Base-by-base conservation (phyloP, 352 stramenopile species). In the Phytophthora pisi region DNA sequence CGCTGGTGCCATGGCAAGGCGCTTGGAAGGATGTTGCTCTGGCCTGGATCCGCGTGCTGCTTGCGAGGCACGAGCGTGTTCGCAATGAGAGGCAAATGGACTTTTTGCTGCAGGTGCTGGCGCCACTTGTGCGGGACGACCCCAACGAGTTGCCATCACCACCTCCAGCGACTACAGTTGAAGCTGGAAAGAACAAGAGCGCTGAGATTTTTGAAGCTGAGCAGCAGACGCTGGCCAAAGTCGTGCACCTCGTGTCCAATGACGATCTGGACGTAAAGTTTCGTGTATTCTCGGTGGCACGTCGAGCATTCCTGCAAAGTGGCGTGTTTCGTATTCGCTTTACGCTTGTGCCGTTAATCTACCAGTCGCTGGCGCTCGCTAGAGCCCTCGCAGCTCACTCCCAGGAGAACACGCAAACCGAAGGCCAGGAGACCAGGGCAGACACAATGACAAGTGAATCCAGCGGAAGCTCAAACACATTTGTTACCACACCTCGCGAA, bases 291-390 rank as follows among this genome's bases (percentile, higher is more conserved):
- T 74, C 74, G 3, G 57, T 85, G 13, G 90, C 90, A 3, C 75
- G 90, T n/a, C 86, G 82, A 9, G 68, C 79, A 18, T 93, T 97
- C 53, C 73, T 88, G 2, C 78, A 96, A 66, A 96, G 96, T 38
- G 93, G 96, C 6, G 77, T 94, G 18, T 86, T 85, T 20, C 88
- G 97, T 9, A 93, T 98, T 59, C 86, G 85, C 28, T 90, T 93
- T 60, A 98, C 94, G 55, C 79, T 99, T n/a, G 72, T 97, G 15
- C 91, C 97, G 1, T 76, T 99, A 15, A 92, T 98, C 43, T 98
- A 98, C 71, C 75, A 84, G 11, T 92, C 90, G 2, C 75, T 99
- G 9, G 63, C 75, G 18, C 86, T 99, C 7, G 85, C 91, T 9
- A 73, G 86, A 23, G 71, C 78, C 16, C 42, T 92, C 9, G 70